phyloP scores from a whole-genome alignment of 2,329 filamentous ascomycete genomes.

The Spiromastix sp. region DNA sequence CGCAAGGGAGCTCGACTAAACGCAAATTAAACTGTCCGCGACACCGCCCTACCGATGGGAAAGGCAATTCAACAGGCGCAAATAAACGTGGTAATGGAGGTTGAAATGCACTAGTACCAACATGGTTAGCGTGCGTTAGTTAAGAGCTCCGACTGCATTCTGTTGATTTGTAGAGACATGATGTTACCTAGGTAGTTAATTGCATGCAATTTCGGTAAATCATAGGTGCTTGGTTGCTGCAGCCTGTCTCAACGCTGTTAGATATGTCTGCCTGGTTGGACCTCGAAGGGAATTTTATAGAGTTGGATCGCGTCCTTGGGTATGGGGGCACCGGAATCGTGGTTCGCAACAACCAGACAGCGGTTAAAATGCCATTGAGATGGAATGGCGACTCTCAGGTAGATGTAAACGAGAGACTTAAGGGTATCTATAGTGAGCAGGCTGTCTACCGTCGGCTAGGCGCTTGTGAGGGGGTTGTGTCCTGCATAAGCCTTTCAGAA shows the following conservation, averaged over 20 bases:
- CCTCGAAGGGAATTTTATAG: conserved; percentile 1
- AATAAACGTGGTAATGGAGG: not conserved
- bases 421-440: conserved; percentile 4
- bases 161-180: not conserved
- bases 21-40: not conserved
- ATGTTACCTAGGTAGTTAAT: not conserved
- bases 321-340: conserved; percentile 7
- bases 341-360: conserved; percentile 1
- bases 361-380: conserved; percentile 7
- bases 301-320: conserved; percentile 5
- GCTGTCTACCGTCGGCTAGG: conserved; percentile 5
- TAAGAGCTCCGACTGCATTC: too few species aligned
- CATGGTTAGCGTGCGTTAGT: not conserved
- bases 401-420: conserved; percentile 4
- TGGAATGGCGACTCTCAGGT: conserved; percentile 3
- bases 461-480: conserved; percentile 7
- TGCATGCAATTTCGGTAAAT: not conserved
- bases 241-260: not conserved
- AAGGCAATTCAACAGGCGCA: not conserved
- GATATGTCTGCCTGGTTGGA: not conserved
- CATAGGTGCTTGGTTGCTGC: not conserved
- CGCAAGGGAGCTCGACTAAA: not conserved
- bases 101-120: too few species aligned
- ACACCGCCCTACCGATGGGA: not conserved
- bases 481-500: not conserved